phyloP scores from a whole-genome alignment of 2,329 filamentous ascomycete species.

The Chrysosporium keratinophilum region DNA sequence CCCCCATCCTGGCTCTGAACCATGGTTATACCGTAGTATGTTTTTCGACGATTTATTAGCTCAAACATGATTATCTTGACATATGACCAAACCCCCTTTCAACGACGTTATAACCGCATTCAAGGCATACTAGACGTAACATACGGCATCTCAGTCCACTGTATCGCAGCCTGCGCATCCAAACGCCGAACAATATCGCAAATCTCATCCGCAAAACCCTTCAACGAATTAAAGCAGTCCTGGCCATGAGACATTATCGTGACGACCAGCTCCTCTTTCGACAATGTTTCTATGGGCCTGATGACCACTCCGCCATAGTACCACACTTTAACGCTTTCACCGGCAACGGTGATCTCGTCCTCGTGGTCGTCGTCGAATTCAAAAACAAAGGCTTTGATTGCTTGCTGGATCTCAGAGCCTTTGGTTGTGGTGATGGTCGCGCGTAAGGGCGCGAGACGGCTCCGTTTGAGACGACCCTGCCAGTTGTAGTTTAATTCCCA shows the following conservation, averaged over 20 bases:
- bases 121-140: background rate
- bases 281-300: background rate
- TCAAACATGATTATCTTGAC: too few species aligned
- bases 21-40: too few species aligned
- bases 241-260: background rate
- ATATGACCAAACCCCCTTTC: too few species aligned
- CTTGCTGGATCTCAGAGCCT: background rate
- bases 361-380: background rate
- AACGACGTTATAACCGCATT: too few species aligned
- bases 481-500: background rate
- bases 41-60: too few species aligned
- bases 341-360: background rate
- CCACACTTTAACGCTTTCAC: background rate
- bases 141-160: background rate
- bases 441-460: background rate
- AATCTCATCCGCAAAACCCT: background rate
- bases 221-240: constrained; percentile 1
- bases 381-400: background rate
- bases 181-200: background rate
- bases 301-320: background rate
- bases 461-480: background rate
- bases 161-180: background rate
- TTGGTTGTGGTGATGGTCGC: background rate
- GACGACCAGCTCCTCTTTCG: background rate
- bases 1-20: too few species aligned